Conservation (phyloP, 192 early-diverging fungal genomes). For the Coemansia sp. region DNA sequence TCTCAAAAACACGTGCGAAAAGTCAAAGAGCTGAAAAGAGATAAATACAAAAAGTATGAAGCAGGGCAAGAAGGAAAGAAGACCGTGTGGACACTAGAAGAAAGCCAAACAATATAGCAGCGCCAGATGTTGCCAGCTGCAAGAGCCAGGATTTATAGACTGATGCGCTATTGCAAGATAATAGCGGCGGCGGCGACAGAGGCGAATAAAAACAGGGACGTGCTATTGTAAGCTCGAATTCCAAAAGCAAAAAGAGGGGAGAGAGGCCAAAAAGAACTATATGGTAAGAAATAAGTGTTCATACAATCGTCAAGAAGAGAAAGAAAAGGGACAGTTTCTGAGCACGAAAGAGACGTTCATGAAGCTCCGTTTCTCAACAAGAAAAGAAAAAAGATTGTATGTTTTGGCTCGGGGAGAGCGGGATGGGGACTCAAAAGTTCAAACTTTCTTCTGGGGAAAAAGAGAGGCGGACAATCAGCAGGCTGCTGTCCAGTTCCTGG, state of each 20-base stretch:
- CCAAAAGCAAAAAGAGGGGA: conserved; percentile 4
- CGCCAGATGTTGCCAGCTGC: not conserved
- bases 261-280: conserved; percentile 2
- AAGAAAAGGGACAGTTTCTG: conserved; percentile 9
- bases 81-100: not conserved
- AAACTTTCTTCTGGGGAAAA: not conserved
- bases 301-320: conserved; percentile 4
- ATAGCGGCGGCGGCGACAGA: not conserved
- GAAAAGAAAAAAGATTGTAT: not conserved
- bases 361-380: not conserved
- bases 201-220: not conserved
- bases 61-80: conserved; percentile 3
- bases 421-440: not conserved
- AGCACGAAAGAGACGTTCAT: not conserved
- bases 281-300: not conserved
- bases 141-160: conserved; percentile 3
- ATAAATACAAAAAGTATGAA: not conserved
- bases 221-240: conserved; percentile 9
- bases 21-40: conserved; percentile 3
- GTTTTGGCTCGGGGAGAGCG: not conserved
- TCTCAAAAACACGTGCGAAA: conserved; percentile 13
- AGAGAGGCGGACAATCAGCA: not conserved
- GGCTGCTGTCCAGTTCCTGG: not conserved
- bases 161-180: not conserved
- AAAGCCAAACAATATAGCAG: conserved; percentile 1